Conservation (phyloP, 441 rosid genomes). For the Metrosideros polymorpha region DNA sequence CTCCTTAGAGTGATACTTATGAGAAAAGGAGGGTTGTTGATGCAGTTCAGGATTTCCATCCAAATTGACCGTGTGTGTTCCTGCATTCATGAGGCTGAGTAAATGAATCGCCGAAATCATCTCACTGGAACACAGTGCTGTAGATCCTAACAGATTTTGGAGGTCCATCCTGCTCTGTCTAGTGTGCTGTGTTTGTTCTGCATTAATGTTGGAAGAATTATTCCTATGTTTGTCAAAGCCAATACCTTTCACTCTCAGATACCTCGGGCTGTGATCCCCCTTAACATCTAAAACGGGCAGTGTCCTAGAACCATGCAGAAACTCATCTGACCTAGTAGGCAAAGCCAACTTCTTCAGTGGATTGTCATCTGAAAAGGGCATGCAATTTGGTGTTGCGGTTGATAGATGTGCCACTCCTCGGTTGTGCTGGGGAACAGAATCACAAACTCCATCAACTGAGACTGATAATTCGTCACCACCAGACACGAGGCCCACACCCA, state of each 20-base stretch:
- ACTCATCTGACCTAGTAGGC: constrained; percentile 17
- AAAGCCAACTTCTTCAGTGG: constrained; percentile 21
- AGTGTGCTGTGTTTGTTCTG: constrained; percentile 28
- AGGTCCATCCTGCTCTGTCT: constrained; percentile 21
- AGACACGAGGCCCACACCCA: constrained; percentile 18
- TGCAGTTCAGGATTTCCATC: constrained; percentile 33
- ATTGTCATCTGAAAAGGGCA: constrained; percentile 27
- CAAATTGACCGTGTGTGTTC: constrained; percentile 32
- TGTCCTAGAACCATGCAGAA: constrained; percentile 20
- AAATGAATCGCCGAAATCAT: constrained; percentile 86
- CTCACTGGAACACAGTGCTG: constrained; percentile 54
- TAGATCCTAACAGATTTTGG: constrained; percentile 21
- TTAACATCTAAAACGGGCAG: constrained; percentile 16
- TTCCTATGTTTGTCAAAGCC: constrained; percentile 35
- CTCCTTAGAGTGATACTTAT: constrained; percentile 32
- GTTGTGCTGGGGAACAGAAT: constrained; percentile 31
- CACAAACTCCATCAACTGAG: constrained; percentile 12
- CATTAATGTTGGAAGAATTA: constrained; percentile 24
- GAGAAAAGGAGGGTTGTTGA: constrained; percentile 34
- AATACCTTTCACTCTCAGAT: constrained; percentile 28
- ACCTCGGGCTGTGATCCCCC: constrained; percentile 19
- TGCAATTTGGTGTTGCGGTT: constrained; percentile 29
- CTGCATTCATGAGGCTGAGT: constrained; percentile 89
- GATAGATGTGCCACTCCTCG: constrained; percentile 38
- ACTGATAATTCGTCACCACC: constrained; percentile 13